Evolutionary conservation across 768 basidiomycete species (phyloP), one percentile per base, ranked within the genome.

Genomic region (Dentipellis sp.): DNA sequence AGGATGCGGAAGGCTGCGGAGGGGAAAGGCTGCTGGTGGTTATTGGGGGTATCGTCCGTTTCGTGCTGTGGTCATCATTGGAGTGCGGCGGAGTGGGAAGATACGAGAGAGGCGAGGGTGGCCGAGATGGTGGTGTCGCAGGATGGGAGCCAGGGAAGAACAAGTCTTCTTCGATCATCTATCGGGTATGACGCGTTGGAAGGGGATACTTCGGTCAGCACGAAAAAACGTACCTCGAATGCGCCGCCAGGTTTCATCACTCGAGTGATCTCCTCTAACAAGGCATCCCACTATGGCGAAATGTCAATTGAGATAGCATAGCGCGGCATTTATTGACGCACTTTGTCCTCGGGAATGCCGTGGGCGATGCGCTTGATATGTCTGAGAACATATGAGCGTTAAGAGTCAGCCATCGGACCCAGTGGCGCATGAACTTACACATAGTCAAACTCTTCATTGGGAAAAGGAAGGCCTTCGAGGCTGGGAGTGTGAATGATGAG

Each of bases 341-440:
- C 85, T 72, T 83, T 84, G 66, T 88, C 77, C 63, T 89, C 86
- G 12, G 88, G 88, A 42, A 90, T 83, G 39, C 86, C 87, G 21
- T 84, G 75, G 1, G 84, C 82, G 48, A 90, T 80, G 7, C 86
- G 77, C 62, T 85, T 85, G 60, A 86, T 72, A 64, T 86, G 85
- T 45, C 84, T 87, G 59, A 22, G 39, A 47, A 49, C 22, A 56
- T 54, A 60, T 53, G 53, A 35, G 53, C 55, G 58, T 52, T 40
- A 51, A 50, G 54, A 37, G 19, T 58, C 29, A 19, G 48, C 39
- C 47, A 50, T 35, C 50, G 40, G 34, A 52, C 16, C 42, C 14
- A 6, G 6, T 29, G 29, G 21, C 34, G 53, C 16, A 47, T 35
- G 9, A 17, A 71, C 84, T 65, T 69, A 88, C 84, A 89, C 83